Base-by-base conservation (phyloP, 768 basidiomycete species). In the Chlorophyllum brunneum region DNA sequence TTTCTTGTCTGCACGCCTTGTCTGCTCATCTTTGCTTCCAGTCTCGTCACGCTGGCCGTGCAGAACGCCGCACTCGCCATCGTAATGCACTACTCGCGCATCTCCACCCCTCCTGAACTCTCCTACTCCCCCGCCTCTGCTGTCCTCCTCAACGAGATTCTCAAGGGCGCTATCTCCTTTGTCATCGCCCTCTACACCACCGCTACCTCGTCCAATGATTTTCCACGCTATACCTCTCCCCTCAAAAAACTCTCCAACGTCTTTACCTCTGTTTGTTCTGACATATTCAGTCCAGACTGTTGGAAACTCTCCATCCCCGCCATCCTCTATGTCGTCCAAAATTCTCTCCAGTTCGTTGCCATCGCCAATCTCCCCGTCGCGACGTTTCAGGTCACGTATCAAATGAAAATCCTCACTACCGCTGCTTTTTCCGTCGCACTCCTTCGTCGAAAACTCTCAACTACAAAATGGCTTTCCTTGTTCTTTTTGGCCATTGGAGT, bases 261-360 rank as follows among this genome's bases (percentile, higher is more conserved):
- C 69, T 70, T 82, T 59, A 71, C 72, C 60, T 76, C 76, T 52
- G 70, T 93, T 11, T 81, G 82, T 51, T 69, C 70, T 43, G 87
- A 92, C 49, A 72, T 95, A n/a, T 88, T 95, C 67, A 90, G 88
- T 55, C 75, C 80, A 1, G 95, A 98, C 65, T 95, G 92, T 70
- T 98, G 95, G 93, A 98, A 98, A 65, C 83, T 98, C 24, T 93
- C 93, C 27, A 95, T 99, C 57, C 95, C 95, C 1, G 95, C 95
- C 16, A 77, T 97, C 56, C 86, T 98, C 58, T 98, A 97, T 62
- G 86, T 94, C 58, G 79, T 95, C n/a, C 92, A 98, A 69, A 98
- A 98, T 67, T 89, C 91, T 33, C 82, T 99, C 20, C 97, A 98
- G 68, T 99, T 95, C 68, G 92, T 97, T 58, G 97, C 97, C 20